Percentiles rank a stretch among this genome's conserved stretches.
Evolutionary conservation across 2,329 filamentous ascomycete genomes (phyloP).

Genomic region (Plenodomus lindquistii): DNA sequence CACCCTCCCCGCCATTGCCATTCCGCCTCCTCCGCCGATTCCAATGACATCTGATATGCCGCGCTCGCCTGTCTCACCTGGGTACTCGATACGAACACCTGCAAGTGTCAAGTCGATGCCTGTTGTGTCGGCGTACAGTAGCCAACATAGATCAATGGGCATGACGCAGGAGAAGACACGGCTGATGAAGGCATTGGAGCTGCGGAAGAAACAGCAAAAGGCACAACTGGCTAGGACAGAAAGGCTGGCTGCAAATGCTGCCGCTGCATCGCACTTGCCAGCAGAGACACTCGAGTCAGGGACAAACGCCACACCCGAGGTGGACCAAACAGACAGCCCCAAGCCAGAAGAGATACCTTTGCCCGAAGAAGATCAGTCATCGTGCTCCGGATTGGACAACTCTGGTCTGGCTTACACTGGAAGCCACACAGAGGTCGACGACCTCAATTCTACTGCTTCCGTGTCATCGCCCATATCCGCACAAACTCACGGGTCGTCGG

Average conservation of each 20-base stretch:
- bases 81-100: slow-evolving; percentile 45
- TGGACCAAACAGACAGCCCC: neutral
- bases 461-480: slow-evolving; percentile 45
- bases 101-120: slow-evolving; percentile 51
- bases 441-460: slow-evolving; percentile 40
- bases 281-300: neutral
- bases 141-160: slow-evolving; percentile 49
- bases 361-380: slow-evolving; percentile 15
- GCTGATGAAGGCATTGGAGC: slow-evolving; percentile 90
- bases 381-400: slow-evolving; percentile 43
- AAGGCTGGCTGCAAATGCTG: slow-evolving; percentile 18
- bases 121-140: slow-evolving; percentile 36
- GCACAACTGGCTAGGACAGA: slow-evolving; percentile 38
- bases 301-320: neutral
- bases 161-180: slow-evolving; percentile 89
- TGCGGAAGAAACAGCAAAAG: slow-evolving; percentile 78
- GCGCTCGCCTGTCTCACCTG: slow-evolving; percentile 43
- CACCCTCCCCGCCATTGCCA: slow-evolving; percentile 31
- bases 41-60: slow-evolving; percentile 41
- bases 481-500: slow-evolving; percentile 44
- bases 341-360: slow-evolving; percentile 7
- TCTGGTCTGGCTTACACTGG: slow-evolving; percentile 59
- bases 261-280: slow-evolving; percentile 7
- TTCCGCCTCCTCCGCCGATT: slow-evolving; percentile 39
- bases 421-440: slow-evolving; percentile 38